phyloP scores from a whole-genome alignment of 805 yeast species.

The Trichomonascus vanleenenianus region DNA sequence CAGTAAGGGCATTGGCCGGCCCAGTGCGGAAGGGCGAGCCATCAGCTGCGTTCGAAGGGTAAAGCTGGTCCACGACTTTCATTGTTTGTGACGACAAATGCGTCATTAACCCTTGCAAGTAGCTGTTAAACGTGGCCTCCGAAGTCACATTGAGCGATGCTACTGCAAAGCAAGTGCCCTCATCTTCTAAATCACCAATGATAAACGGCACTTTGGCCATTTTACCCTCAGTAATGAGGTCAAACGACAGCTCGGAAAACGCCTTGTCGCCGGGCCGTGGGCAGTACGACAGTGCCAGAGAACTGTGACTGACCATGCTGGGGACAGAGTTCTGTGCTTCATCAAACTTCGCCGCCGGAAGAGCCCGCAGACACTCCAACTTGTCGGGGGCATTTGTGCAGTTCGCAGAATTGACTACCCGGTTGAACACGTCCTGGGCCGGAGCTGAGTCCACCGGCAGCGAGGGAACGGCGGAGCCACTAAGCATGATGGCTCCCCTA shows the following conservation, averaged over 20 bases:
- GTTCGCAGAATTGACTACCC: conserved; percentile 6
- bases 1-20: conserved; percentile 1
- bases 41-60: conserved; percentile 11
- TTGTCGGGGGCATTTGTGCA: conserved; percentile 4
- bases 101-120: not conserved
- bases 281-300: conserved; percentile 8
- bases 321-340: conserved; percentile 5
- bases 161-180: conserved; percentile 13
- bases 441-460: not conserved
- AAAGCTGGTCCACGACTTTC: not conserved
- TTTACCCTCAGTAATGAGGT: conserved; percentile 7
- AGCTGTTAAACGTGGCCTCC: not conserved
- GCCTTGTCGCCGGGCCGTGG: conserved; percentile 9
- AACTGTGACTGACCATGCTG: conserved; percentile 3
- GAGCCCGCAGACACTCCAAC: conserved; percentile 7
- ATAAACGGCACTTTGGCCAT: conserved; percentile 13
- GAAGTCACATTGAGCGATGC: conserved; percentile 6
- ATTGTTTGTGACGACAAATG: no score
- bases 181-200: conserved; percentile 14
- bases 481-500: conserved; percentile 14
- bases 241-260: conserved; percentile 4
- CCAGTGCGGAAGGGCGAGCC: conserved; percentile 17
- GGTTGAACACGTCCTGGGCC: conserved; percentile 7
- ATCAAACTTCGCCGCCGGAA: conserved; percentile 7
- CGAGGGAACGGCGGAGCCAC: conserved; percentile 12